phyloP scores from a whole-genome alignment of 192 early-diverging fungal species.

The Linnemannia schmuckeri region DNA sequence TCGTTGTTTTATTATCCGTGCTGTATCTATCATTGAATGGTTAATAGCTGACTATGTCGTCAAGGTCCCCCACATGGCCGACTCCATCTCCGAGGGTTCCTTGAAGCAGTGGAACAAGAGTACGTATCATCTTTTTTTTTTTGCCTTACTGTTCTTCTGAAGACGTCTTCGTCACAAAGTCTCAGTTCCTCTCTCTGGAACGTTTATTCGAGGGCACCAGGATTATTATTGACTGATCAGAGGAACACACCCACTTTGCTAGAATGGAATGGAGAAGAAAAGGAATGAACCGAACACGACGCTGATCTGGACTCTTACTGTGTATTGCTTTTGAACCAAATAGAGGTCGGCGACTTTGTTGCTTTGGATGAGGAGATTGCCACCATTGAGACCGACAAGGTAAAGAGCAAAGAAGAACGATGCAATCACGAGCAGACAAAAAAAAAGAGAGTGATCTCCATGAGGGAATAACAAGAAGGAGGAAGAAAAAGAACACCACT shows the following conservation, averaged over 20 bases:
- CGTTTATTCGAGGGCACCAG: neutral
- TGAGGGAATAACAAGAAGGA: neutral
- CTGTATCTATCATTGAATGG: neutral
- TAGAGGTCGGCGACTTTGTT: slow-evolving; percentile 96
- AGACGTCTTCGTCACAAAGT: neutral
- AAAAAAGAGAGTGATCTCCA: neutral
- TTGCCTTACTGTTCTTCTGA: neutral
- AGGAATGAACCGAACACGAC: neutral
- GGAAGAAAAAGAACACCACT: neutral
- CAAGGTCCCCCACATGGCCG: slow-evolving; percentile 97
- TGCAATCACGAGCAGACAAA: too few species aligned
- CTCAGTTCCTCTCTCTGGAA: neutral
- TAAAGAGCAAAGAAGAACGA: slow-evolving; percentile 29
- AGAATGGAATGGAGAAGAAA: neutral
- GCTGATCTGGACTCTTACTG: neutral
- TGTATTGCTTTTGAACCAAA: slow-evolving; percentile 5
- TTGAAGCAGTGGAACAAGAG: slow-evolving; percentile 96
- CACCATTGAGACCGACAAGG: slow-evolving; percentile 99
- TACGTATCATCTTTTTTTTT: slow-evolving; percentile 58
- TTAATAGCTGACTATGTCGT: slow-evolving; percentile 85
- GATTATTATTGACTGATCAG: neutral
- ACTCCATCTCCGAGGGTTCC: slow-evolving; percentile 98
- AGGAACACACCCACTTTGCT: neutral
- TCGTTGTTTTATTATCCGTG: neutral
- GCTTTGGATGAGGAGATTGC: slow-evolving; percentile 95